Evolutionary conservation across 2,329 filamentous ascomycete genomes (phyloP).

Genomic region (Septoria petroselini): DNA sequence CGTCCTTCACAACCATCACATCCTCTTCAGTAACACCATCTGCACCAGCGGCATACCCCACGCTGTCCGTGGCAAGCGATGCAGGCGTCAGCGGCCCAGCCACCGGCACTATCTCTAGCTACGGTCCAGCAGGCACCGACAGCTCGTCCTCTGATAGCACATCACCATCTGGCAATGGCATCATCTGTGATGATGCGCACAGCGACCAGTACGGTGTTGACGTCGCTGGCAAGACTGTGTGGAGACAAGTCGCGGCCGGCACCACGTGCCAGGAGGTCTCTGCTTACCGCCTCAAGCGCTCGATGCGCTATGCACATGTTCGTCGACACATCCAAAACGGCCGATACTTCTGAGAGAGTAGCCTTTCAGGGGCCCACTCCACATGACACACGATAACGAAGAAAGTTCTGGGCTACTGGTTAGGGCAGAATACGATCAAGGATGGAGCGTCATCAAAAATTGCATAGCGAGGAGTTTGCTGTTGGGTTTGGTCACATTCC

Average conservation of each 20-base stretch:
- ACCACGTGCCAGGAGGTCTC: constrained; percentile 39
- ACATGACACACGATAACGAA: no score
- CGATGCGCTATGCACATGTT: constrained; percentile 14
- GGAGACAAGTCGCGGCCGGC: constrained; percentile 45
- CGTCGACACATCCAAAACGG: constrained; percentile 16
- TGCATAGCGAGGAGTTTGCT: no score
- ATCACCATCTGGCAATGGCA: constrained; percentile 1
- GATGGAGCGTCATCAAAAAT: no score
- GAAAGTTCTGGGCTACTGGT: no score
- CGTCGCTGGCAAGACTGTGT: constrained; percentile 43
- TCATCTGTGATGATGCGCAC: constrained; percentile 16
- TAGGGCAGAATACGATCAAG: no score
- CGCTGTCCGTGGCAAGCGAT: constrained; percentile 11
- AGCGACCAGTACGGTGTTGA: constrained; percentile 44
- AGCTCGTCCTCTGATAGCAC: neutral
- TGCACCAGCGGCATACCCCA: constrained; percentile 1
- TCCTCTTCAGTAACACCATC: constrained; percentile 1
- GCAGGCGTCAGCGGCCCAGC: constrained; percentile 16
- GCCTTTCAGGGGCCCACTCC: no score
- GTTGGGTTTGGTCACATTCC: no score
- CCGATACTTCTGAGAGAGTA: neutral
- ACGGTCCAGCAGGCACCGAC: constrained; percentile 15
- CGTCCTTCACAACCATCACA: neutral
- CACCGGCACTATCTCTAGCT: constrained; percentile 12
- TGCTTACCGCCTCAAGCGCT: constrained; percentile 37